Conservation (phyloP, 176 grass and related monocot species). For the Rhynchospora breviuscula region DNA sequence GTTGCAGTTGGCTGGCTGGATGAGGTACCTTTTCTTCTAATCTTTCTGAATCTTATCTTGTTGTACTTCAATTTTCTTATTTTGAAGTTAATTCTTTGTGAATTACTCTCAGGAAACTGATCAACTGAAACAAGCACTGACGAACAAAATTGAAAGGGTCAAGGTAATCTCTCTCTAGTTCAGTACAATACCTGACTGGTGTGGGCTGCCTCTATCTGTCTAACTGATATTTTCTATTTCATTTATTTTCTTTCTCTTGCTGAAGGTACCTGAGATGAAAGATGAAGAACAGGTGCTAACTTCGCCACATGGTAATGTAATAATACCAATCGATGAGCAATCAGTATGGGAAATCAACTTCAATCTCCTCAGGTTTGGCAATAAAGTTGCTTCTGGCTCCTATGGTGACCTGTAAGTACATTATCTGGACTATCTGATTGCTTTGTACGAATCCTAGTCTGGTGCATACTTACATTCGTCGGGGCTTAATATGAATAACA, state of each 20-base stretch:
- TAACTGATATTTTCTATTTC: not conserved
- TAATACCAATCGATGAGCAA: slow-evolving; percentile 68
- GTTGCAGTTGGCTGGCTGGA: slow-evolving; percentile 70
- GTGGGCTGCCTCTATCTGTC: not conserved
- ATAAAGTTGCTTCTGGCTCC: slow-evolving; percentile 65
- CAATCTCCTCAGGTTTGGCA: slow-evolving; percentile 62
- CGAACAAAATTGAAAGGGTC: not conserved
- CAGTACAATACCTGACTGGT: not conserved
- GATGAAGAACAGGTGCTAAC: slow-evolving; percentile 23
- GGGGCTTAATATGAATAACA: not conserved
- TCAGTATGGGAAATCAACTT: slow-evolving; percentile 89
- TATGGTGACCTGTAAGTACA: slow-evolving; percentile 79
- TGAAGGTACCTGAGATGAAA: slow-evolving; percentile 25
- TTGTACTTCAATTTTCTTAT: slow-evolving; percentile 1
- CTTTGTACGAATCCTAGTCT: not conserved
- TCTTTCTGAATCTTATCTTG: not conserved
- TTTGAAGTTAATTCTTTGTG: not conserved
- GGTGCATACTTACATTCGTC: too few relatives aligned
- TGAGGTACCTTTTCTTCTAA: slow-evolving; percentile 39
- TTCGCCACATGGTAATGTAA: slow-evolving; percentile 38
- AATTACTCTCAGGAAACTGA: not conserved
- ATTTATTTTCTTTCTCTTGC: not conserved
- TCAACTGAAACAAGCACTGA: slow-evolving; percentile 5
- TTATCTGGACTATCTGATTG: not conserved
- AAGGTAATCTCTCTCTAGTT: slow-evolving; percentile 5